Evolutionary conservation across 2,329 filamentous ascomycete species (phyloP), one percentile per base, ranked within the genome.

Genomic region (Stachybotrys chlorohalonatus): DNA sequence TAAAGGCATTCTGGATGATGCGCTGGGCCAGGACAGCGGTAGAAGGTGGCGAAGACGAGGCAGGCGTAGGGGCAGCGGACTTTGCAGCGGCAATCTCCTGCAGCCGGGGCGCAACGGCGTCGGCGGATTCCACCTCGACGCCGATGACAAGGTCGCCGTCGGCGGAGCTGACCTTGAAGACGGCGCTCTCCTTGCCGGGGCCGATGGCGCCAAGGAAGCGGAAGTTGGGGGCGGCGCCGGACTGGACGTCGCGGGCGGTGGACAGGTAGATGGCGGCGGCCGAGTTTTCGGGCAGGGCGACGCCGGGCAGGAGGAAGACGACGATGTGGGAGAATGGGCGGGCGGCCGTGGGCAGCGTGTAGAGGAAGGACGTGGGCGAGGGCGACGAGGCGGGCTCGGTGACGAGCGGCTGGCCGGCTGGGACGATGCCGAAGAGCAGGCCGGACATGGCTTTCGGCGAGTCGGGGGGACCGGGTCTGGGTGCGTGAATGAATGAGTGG

Each of bases 1-100:
- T 96, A 71, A 97, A 99, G 13, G 93, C 94, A 70, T 96, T 96
- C 63, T 90, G 87, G 64, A 99, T 97, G 63, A 99, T 96, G 59
- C 90, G 79, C 72, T 97, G 91, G 32, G 94, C 94, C 30, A 99
- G 78, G 2, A 90, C 75, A 59, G 89, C 84, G 0, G 90, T 94
- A n/a, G 81, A 77, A 1, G 84, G 76, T 50, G 74, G 72, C 56
- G 64, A 57, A 58, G 67, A 52, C 11, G 51, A 45, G 31, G 55
- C 24, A 15, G 42, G 42, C 24, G 49, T 17, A 11, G 57, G 39
- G 39, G 42, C 49, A 32, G 49, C 50, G 8, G 58, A 51, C 56
- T 71, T 73, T 48, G 48, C 63, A 24, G 65, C 64, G 15, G 65
- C 76, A 31, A 90, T 72, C 53, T 82, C 76, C 31, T 84, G 80